A percentile compares a stretch with the other conserved stretches of the same genome.
Conservation (phyloP, 495 filamentous ascomycete genomes). For the Penicillium samsonianum region DNA sequence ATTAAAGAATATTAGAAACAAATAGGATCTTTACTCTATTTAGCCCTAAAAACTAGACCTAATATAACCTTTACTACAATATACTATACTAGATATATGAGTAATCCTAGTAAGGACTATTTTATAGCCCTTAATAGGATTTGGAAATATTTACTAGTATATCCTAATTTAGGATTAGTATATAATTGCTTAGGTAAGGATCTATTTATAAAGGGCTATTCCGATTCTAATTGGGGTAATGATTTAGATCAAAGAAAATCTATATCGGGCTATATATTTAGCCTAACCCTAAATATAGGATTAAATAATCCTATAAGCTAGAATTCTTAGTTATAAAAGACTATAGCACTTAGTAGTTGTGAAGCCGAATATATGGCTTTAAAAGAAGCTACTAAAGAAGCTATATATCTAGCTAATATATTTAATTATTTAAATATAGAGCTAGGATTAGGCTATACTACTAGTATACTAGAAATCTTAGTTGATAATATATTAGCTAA, state of each 20-base stretch:
- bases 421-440: constrained; percentile 18
- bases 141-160: neutral
- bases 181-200: neutral
- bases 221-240: neutral
- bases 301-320: neutral
- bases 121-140: neutral
- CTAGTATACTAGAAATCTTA: neutral
- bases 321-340: neutral
- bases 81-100: neutral
- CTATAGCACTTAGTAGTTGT: neutral
- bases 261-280: neutral
- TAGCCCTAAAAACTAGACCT: neutral
- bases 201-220: neutral
- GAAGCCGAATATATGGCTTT: constrained; percentile 20
- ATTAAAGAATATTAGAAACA: neutral
- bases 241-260: neutral
- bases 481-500: neutral
- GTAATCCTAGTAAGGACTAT: neutral
- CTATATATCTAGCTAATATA: constrained; percentile 19
- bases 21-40: neutral
- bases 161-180: neutral
- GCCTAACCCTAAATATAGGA: neutral
- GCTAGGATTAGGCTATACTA: neutral
- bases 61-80: neutral
- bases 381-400: constrained; percentile 24